Conservation (phyloP, 2,329 filamentous ascomycete species). For the Mycocentrospora acerina region DNA sequence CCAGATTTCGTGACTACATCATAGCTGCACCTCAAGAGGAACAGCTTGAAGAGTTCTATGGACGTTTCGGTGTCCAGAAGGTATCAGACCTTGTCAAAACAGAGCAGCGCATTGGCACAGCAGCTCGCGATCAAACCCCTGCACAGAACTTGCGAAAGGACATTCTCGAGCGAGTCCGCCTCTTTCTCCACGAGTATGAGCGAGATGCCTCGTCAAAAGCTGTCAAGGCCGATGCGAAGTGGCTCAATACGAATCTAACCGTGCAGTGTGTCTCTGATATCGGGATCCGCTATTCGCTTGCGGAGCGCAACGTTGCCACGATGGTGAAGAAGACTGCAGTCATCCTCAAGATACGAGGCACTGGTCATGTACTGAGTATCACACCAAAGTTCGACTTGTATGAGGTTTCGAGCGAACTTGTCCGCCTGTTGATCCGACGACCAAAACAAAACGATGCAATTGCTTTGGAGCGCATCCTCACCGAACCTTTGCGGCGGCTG, state of each 20-base stretch:
- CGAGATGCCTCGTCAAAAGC: conserved; percentile 57
- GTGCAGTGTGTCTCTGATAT: conserved; percentile 80
- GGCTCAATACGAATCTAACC: conserved; percentile 82
- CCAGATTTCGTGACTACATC: conserved; percentile 80
- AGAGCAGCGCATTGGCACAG: conserved; percentile 69
- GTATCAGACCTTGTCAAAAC: conserved; percentile 79
- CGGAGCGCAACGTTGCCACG: conserved; percentile 61
- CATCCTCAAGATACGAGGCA: conserved; percentile 72
- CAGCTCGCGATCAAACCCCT: conserved; percentile 66
- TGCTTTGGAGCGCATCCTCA: conserved; percentile 88
- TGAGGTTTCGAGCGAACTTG: conserved; percentile 86
- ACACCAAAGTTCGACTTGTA: conserved; percentile 79
- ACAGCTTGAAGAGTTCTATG: conserved; percentile 78
- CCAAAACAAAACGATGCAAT: conserved; percentile 87
- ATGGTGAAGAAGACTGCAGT: conserved; percentile 58
- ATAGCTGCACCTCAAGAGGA: conserved; percentile 92
- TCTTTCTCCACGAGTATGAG: conserved; percentile 85
- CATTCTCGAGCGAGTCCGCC: conserved; percentile 81
- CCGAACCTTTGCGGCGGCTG: conserved; percentile 77
- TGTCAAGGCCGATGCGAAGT: conserved; percentile 85
- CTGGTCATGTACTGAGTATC: conserved; percentile 72
- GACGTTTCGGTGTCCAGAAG: conserved; percentile 73
- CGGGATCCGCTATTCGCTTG: conserved; percentile 73
- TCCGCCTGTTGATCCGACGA: conserved; percentile 74
- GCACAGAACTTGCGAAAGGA: conserved; percentile 73